phyloP scores from a whole-genome alignment of 192 early-diverging fungal species.

The Backusella liffmaniae region DNA sequence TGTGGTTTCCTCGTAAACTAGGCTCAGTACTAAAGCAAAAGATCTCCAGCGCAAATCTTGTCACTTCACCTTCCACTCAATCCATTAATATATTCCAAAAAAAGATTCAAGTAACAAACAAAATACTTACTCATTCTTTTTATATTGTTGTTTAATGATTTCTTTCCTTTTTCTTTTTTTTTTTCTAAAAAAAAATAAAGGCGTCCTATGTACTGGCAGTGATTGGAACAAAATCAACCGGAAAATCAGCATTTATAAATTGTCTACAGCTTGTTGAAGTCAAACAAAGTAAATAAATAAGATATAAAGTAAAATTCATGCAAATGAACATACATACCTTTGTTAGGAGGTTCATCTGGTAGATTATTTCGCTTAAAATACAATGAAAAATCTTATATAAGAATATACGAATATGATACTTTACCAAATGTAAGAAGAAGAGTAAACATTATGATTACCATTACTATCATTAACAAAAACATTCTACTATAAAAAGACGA shows the following conservation, averaged over 20 bases:
- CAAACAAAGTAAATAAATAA: neutral
- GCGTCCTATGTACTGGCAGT: conserved; percentile 21
- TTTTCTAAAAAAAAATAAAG: neutral
- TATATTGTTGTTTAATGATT: neutral
- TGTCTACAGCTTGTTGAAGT: conserved; percentile 12
- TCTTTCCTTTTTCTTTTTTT: neutral
- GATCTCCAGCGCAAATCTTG: neutral
- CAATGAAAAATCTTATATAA: neutral
- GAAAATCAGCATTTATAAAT: conserved; percentile 28
- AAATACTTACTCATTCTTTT: neutral
- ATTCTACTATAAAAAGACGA: neutral
- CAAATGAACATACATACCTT: neutral
- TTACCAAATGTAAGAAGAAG: neutral
- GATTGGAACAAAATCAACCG: conserved; percentile 17
- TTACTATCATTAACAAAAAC: neutral
- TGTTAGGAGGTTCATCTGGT: neutral
- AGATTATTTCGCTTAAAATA: conserved; percentile 16
- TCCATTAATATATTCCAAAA: conserved; percentile 5
- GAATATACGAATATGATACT: neutral
- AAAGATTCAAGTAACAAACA: neutral
- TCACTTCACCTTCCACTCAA: neutral
- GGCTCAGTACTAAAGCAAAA: neutral
- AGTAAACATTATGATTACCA: neutral
- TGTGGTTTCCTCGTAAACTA: conserved; percentile 18
- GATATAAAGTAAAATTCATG: neutral